Percentiles rank a stretch among this genome's conserved stretches.
These are phyloP conservation scores for Theileria annulata DNA, from an alignment of 169 alveolate species.

Conservation along the genomic window DNA sequence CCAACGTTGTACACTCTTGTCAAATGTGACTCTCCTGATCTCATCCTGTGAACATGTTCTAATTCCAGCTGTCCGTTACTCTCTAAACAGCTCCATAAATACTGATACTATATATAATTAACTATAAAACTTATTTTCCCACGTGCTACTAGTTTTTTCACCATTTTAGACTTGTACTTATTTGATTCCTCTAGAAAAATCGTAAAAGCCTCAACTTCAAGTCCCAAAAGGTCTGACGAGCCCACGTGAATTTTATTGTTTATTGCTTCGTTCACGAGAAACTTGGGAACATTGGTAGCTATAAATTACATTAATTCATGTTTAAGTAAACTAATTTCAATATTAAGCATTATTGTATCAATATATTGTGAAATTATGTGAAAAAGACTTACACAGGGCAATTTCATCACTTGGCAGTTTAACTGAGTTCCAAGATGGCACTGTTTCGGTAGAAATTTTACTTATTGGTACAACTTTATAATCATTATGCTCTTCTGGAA, in stretches of 20 bases:
- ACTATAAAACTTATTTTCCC: neutral
- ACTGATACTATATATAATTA: neutral
- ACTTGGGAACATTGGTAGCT: slow-evolving; percentile 55
- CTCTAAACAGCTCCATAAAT: slow-evolving; percentile 12
- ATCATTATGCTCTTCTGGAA: slow-evolving; percentile 18
- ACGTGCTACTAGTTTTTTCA: slow-evolving; percentile 40
- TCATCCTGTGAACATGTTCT: slow-evolving; percentile 27
- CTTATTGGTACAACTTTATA: slow-evolving; percentile 14
- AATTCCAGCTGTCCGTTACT: slow-evolving; percentile 32
- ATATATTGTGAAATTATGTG: neutral
- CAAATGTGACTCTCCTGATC: slow-evolving; percentile 49
- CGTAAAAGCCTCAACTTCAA: slow-evolving; percentile 55
- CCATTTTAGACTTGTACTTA: slow-evolving; percentile 24
- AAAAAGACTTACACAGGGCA: slow-evolving; percentile 17
- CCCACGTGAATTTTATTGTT: slow-evolving; percentile 55
- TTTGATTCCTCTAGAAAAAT: slow-evolving; percentile 52
- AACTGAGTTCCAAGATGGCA: slow-evolving; percentile 27
- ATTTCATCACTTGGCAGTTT: slow-evolving; percentile 14
- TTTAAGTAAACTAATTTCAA: neutral
- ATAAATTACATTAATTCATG: neutral
- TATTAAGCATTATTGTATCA: neutral
- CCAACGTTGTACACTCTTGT: slow-evolving; percentile 52
- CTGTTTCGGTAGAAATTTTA: neutral
- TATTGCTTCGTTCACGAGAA: slow-evolving; percentile 27
- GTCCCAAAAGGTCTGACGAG: slow-evolving; percentile 30